phyloP scores from a whole-genome alignment of 2,329 filamentous ascomycete genomes.

The Curvularia verruculosa region DNA sequence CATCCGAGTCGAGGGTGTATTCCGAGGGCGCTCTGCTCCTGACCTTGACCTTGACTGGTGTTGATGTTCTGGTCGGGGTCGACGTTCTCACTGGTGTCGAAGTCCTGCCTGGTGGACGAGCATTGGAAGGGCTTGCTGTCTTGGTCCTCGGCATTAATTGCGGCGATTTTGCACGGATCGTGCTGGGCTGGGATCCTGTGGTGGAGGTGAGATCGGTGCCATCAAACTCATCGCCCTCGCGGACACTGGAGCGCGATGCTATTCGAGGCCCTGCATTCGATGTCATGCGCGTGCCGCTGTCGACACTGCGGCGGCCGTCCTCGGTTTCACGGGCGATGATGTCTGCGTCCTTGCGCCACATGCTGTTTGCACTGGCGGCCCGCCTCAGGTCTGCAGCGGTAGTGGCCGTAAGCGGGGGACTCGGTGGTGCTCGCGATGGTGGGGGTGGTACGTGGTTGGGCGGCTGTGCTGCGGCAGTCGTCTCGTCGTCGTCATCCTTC shows the following conservation, averaged over 20 bases:
- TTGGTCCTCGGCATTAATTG: slow-evolving; percentile 26
- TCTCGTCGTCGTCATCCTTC: slow-evolving; percentile 26
- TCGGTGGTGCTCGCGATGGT: slow-evolving; percentile 51
- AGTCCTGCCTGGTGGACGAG: slow-evolving; percentile 30
- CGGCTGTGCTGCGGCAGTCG: slow-evolving; percentile 17
- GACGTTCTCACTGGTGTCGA: slow-evolving; percentile 26
- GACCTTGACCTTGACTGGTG: slow-evolving; percentile 34
- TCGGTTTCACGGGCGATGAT: slow-evolving; percentile 46
- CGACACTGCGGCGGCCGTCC: slow-evolving; percentile 50
- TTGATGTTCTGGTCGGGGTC: slow-evolving; percentile 31
- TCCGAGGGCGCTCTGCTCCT: slow-evolving; percentile 49
- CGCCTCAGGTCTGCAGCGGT: slow-evolving; percentile 52
- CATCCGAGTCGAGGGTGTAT: slow-evolving; percentile 54
- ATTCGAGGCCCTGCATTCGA: slow-evolving; percentile 45
- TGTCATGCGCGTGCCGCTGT: slow-evolving; percentile 47
- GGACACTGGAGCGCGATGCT: slow-evolving; percentile 53
- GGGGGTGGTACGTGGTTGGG: slow-evolving; percentile 28
- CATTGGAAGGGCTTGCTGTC: slow-evolving; percentile 33
- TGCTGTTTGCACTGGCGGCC: slow-evolving; percentile 54
- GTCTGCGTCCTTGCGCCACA: slow-evolving; percentile 49
- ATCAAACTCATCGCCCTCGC: slow-evolving; percentile 47
- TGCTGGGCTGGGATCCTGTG: slow-evolving; percentile 50
- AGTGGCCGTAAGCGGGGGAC: slow-evolving; percentile 54
- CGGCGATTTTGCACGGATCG: slow-evolving; percentile 42
- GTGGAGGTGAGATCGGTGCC: slow-evolving; percentile 53